These are phyloP conservation scores for Mycena metata DNA, from an alignment of 768 basidiomycete genomes.

Conservation along the genomic window DNA sequence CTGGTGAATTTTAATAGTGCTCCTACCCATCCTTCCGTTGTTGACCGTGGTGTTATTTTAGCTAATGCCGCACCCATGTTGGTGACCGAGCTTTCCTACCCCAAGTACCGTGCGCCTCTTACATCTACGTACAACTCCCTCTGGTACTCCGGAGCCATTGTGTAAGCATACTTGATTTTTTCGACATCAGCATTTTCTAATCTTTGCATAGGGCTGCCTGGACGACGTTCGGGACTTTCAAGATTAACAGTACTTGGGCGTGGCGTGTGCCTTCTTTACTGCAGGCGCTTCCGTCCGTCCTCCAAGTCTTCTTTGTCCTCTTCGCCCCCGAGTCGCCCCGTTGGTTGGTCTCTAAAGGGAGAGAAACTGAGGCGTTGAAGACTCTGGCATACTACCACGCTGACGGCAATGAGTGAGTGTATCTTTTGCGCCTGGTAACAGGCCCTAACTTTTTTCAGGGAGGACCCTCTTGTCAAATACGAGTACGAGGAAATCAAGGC, in stretches of 20 bases:
- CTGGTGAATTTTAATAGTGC: conserved; percentile 52
- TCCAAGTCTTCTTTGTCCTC: conserved; percentile 76
- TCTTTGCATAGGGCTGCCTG: conserved; percentile 72
- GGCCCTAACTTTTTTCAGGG: conserved; percentile 44
- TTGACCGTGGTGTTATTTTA: conserved; percentile 39
- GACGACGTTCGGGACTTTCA: conserved; percentile 87
- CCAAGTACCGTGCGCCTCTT: conserved; percentile 82
- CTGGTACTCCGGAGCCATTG: conserved; percentile 88
- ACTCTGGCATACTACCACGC: conserved; percentile 88
- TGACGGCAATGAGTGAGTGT: conserved; percentile 70
- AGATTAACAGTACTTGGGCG: conserved; percentile 75
- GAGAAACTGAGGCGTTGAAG: conserved; percentile 74
- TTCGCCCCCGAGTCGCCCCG: conserved; percentile 89
- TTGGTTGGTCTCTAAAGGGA: conserved; percentile 84
- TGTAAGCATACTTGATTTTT: conserved; percentile 57
- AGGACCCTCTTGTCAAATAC: conserved; percentile 77
- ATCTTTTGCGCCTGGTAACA: background rate
- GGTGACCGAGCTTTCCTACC: conserved; percentile 90
- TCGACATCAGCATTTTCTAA: background rate
- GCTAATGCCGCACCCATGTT: conserved; percentile 85
- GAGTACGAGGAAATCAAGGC: conserved; percentile 88
- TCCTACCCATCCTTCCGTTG: background rate
- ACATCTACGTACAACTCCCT: conserved; percentile 87
- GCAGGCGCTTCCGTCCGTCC: conserved; percentile 76
- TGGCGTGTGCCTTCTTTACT: conserved; percentile 88